A percentile compares a stretch with the other conserved stretches of the same genome.
These are phyloP conservation scores for Chlorella sorokiniana DNA, from an alignment of 139 green algal genomes.

Conservation along the genomic window DNA sequence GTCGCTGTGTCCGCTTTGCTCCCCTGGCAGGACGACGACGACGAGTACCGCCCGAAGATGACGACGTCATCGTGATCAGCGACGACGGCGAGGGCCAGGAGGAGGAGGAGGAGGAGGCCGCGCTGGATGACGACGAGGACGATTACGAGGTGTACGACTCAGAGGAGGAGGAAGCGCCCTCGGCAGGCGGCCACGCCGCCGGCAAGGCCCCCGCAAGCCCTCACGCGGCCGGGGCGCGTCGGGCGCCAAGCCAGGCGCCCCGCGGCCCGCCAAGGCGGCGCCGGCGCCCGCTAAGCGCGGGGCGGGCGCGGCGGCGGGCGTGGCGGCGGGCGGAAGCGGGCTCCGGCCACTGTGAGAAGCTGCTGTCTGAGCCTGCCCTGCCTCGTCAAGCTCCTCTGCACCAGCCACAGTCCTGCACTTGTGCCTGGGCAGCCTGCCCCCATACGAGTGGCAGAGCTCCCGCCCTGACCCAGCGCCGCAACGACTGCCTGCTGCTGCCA, in stretches of 20 bases:
- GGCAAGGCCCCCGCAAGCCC: neutral
- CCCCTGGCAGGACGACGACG: too few relatives aligned
- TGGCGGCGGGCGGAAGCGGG: neutral
- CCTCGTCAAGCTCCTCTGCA: neutral
- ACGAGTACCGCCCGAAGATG: too few relatives aligned
- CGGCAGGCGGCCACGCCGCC: neutral
- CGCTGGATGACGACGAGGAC: conserved; percentile 13
- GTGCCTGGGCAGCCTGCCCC: too few relatives aligned
- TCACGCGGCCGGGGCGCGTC: neutral
- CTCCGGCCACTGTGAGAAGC: neutral
- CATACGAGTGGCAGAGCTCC: too few relatives aligned
- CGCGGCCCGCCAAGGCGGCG: neutral
- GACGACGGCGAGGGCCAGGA: too few relatives aligned
- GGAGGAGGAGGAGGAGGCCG: conserved; percentile 7
- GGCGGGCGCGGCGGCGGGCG: neutral
- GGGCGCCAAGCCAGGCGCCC: neutral
- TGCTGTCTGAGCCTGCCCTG: too few relatives aligned
- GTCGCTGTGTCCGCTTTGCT: too few relatives aligned
- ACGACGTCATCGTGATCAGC: too few relatives aligned
- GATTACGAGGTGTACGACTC: conserved; percentile 24
- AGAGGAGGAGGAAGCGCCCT: conserved; percentile 5
- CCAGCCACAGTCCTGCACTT: neutral
- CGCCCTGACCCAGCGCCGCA: neutral
- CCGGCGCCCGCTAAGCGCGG: neutral
- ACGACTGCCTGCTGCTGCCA: neutral